Evolutionary conservation across 768 basidiomycete genomes (phyloP), one percentile per base, ranked within the genome.

Genomic region (Phylloporus arenicola): DNA sequence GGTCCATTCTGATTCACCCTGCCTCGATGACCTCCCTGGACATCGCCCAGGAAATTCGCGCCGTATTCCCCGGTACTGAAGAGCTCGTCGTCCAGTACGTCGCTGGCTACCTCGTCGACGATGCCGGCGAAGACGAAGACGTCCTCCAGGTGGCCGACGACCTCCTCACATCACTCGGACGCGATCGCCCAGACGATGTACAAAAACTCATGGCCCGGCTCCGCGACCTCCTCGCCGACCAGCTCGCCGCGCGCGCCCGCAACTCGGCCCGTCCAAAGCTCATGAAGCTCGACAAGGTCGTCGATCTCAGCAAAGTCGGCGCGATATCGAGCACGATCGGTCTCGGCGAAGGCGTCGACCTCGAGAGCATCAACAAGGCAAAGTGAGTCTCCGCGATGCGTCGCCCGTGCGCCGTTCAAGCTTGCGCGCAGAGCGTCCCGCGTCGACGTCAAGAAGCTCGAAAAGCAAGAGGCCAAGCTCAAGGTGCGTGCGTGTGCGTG

Each of bases 391-490:
- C 17, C 25, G 17, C 31, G 38, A 13, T 16, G 20, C 11, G 25
- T 34, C 16, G 11, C 30, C 29, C 13, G 37, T 9, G 20, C 34
- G 13, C 8, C 20, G 29, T 47, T 37, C 12, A 53, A 45, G 41
- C 45, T 53, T 53, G 52, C 58, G 45, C 62, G 50, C 55, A 34
- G 92, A 70, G 89, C 88, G 30, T 91, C 90, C 33, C 84, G 87
- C 25, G 92, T 96, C 42, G 92, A 96, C 72, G 80, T 96, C 53
- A 95, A 93, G 70, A 94, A 94, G 62, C 81, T 96, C 9, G 92
- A 95, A 71, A 95, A 96, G 69, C 89, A 92, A 60, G 96, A 99
- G 69, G 92, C 92, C 1, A 99, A 99, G 68, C 82, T 98, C 59
- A 86, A 84, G 75, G 89, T 86, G 39, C 14, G 40, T 16, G 40